These are phyloP conservation scores for Leishmania martiniquensis DNA, from an alignment of 208 protist genomes.

Conservation along the genomic window DNA sequence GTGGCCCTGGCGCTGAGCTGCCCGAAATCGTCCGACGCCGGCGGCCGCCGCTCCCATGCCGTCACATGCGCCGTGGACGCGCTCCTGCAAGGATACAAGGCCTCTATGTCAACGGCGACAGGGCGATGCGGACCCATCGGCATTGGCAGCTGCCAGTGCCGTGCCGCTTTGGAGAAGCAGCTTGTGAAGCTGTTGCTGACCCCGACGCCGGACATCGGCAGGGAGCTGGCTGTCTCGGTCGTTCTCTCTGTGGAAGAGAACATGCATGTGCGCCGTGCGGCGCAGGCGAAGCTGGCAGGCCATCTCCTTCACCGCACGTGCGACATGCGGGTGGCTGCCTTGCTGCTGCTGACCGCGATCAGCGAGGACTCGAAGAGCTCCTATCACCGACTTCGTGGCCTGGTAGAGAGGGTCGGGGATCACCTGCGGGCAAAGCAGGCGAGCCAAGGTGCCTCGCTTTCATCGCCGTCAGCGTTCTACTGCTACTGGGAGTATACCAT, in stretches of 20 bases:
- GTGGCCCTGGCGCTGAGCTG: slow-evolving; percentile 42
- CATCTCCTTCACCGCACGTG: slow-evolving; percentile 34
- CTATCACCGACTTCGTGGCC: slow-evolving; percentile 50
- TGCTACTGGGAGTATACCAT: slow-evolving; percentile 85
- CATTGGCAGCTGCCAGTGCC: slow-evolving; percentile 38
- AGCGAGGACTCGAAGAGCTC: slow-evolving; percentile 55
- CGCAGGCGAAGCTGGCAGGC: slow-evolving; percentile 60
- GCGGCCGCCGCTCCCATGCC: background rate
- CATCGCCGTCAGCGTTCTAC: slow-evolving; percentile 47
- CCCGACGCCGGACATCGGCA: slow-evolving; percentile 49
- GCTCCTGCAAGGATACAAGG: slow-evolving; percentile 51
- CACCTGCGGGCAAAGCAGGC: slow-evolving; percentile 50
- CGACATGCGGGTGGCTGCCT: slow-evolving; percentile 74
- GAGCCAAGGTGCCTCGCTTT: slow-evolving; percentile 44
- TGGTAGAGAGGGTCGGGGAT: slow-evolving; percentile 54
- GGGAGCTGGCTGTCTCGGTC: slow-evolving; percentile 67
- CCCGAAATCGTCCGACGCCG: slow-evolving; percentile 12
- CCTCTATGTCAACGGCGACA: background rate
- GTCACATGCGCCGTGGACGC: slow-evolving; percentile 21
- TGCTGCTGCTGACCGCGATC: slow-evolving; percentile 77
- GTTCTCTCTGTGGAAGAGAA: slow-evolving; percentile 74
- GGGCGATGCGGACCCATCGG: slow-evolving; percentile 3
- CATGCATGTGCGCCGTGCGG: slow-evolving; percentile 41
- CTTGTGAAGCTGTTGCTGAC: slow-evolving; percentile 54
- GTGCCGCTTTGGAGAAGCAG: slow-evolving; percentile 62